phyloP scores from a whole-genome alignment of 148 eudicot species.

The Nepenthes gracilis region DNA sequence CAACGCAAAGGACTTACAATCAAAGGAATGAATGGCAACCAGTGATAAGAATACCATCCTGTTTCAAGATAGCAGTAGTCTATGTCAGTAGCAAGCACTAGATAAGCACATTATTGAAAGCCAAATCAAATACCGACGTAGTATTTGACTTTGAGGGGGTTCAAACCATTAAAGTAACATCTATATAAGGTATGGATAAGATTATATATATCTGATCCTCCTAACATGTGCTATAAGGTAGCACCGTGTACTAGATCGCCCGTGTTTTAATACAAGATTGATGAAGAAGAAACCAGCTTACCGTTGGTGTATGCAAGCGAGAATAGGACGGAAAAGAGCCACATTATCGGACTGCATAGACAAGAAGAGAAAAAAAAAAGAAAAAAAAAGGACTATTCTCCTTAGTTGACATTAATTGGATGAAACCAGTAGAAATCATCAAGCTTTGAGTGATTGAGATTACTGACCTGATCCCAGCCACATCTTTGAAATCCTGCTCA shows the following conservation, averaged over 20 bases:
- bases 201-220: too few species aligned
- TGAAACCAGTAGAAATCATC: too few species aligned
- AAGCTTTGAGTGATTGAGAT: background rate
- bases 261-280: too few species aligned
- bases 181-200: too few species aligned
- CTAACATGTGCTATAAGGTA: too few species aligned
- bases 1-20: constrained; percentile 10
- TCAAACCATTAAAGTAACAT: too few species aligned
- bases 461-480: constrained; percentile 46
- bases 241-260: too few species aligned
- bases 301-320: constrained; percentile 39
- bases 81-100: too few species aligned
- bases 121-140: background rate
- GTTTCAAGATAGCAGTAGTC: too few species aligned
- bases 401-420: background rate
- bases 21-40: constrained; percentile 9
- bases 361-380: background rate
- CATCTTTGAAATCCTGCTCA: constrained; percentile 51
- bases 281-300: constrained; percentile 2
- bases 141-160: background rate
- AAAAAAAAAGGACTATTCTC: background rate
- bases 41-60: constrained; percentile 11
- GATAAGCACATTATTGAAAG: background rate
- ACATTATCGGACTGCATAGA: constrained; percentile 36
- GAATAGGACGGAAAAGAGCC: constrained; percentile 40